Base-by-base conservation (phyloP, 495 filamentous ascomycete genomes). In the Penicillium chermesinum region DNA sequence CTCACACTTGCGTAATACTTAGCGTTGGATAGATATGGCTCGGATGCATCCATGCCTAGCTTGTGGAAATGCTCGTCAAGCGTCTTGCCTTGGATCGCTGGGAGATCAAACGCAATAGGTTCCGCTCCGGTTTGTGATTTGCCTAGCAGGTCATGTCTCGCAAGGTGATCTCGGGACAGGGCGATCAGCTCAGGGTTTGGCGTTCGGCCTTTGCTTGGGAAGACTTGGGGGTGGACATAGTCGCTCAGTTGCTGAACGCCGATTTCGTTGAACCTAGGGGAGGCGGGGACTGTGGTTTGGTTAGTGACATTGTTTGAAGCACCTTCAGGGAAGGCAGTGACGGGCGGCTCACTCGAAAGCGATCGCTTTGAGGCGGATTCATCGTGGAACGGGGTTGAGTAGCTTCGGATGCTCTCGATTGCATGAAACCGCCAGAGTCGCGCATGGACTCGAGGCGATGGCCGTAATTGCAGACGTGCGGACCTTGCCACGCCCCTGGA, bases 1-100 rank as follows among this genome's bases (percentile, higher is more conserved):
- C 80, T 79, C 2, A 76, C 65, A 34, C 65, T 61, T 9, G 85
- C 79, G 61, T 94, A 93, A 17, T 79, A 67, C 59, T 88, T 88
- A 6, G 94, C 87, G 42, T 81, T 73, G 0, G 67, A 66, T 34
- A 96, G 65, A 61, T 90, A 96, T n/a, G 91, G 91, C 52, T 96
- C 87, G 17, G 88, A 88, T 12, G 84, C 80, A 60, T 96, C 89
- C 70, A 85, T 79, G 16, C 93, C 93, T 4, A 99, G 79, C 62
- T 81, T 91, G 73, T 88, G 75, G 61, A 99, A 99, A 66, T 99
- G 93, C 55, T 97, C 94, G 64, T 97, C 94, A 18, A 99, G 67
- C 0, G 88, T 86, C 20, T 74, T 57, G 3, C 93, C 94, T 42
- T 87, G 84, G 7, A 99, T 78, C 14, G 68, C 56, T 0, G 93